Conservation (phyloP, 2,329 filamentous ascomycete species). For the Cercospora nicotianae region DNA sequence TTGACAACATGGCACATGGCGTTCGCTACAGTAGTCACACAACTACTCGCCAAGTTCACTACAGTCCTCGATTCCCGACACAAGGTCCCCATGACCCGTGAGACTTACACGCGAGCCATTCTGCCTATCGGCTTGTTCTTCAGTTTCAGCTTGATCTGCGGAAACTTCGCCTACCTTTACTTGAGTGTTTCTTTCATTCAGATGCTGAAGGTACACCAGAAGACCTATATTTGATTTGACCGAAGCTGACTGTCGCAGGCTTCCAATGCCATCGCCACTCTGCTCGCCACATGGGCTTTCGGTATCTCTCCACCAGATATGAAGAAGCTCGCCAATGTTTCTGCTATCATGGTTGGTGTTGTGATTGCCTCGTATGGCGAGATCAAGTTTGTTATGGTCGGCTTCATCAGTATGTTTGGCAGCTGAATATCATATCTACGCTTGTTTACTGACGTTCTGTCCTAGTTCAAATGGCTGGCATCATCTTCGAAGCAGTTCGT, state of each 20-base stretch:
- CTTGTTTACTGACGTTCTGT: background rate
- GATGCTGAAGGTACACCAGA: constrained; percentile 74
- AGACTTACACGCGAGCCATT: constrained; percentile 88
- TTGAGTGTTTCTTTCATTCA: constrained; percentile 96
- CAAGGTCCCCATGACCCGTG: constrained; percentile 94
- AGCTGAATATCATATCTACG: too few species aligned
- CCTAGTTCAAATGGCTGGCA: constrained; percentile 71
- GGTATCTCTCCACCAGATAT: constrained; percentile 81
- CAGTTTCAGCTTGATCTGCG: constrained; percentile 92
- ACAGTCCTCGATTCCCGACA: constrained; percentile 89
- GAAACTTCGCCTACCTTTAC: constrained; percentile 93
- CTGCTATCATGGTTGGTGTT: constrained; percentile 90
- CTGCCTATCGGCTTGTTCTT: constrained; percentile 95
- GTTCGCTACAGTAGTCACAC: constrained; percentile 92
- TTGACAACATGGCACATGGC: constrained; percentile 94
- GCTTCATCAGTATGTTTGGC: constrained; percentile 58
- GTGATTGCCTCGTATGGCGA: constrained; percentile 92
- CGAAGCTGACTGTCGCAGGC: constrained; percentile 48
- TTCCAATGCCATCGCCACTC: constrained; percentile 88
- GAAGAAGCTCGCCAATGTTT: constrained; percentile 88
- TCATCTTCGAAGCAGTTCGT: constrained; percentile 78
- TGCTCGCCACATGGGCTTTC: constrained; percentile 84
- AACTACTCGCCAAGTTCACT: constrained; percentile 87
- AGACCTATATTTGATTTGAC: background rate
- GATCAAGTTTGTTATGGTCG: constrained; percentile 83